Conservation (phyloP, 148 eudicot species). For the Pharnaceum exiguum region DNA sequence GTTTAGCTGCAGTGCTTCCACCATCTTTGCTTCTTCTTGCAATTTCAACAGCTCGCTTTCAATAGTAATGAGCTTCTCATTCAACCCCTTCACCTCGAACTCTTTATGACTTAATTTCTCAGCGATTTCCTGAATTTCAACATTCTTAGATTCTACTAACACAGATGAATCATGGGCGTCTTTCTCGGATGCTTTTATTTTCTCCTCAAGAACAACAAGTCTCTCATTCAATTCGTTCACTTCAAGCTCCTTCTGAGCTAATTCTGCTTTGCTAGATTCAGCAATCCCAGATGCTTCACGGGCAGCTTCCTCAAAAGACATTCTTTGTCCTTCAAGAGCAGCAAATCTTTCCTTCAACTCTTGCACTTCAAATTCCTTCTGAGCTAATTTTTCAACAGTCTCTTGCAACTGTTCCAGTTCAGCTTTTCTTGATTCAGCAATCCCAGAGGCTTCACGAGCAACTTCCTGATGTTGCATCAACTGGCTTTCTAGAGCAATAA, state of each 20-base stretch:
- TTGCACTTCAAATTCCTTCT: slow-evolving; percentile 1
- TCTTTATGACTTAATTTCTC: slow-evolving; percentile 25
- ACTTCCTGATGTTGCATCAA: slow-evolving; percentile 18
- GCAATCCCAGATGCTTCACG: slow-evolving; percentile 2
- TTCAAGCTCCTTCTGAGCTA: background rate
- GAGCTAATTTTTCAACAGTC: slow-evolving; percentile 7
- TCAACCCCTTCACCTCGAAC: slow-evolving; percentile 19
- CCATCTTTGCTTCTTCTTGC: slow-evolving; percentile 21
- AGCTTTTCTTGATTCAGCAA: slow-evolving; percentile 44
- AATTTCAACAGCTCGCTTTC: slow-evolving; percentile 20
- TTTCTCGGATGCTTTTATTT: background rate
- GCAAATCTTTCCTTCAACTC: background rate
- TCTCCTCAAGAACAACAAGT: background rate
- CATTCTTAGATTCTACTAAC: slow-evolving; percentile 33
- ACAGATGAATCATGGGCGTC: slow-evolving; percentile 18
- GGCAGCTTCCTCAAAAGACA: background rate
- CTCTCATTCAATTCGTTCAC: background rate
- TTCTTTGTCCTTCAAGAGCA: slow-evolving; percentile 8
- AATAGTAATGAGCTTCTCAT: slow-evolving; percentile 4
- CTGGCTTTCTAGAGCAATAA: slow-evolving; percentile 18
- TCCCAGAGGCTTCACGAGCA: slow-evolving; percentile 31
- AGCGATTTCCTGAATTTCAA: slow-evolving; percentile 17
- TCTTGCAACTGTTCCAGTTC: slow-evolving; percentile 44
- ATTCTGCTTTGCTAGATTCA: slow-evolving; percentile 1
- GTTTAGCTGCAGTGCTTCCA: slow-evolving; percentile 22